Evolutionary conservation across 148 eudicot species (phyloP).

Genomic region (Gaultheria prostrata): DNA sequence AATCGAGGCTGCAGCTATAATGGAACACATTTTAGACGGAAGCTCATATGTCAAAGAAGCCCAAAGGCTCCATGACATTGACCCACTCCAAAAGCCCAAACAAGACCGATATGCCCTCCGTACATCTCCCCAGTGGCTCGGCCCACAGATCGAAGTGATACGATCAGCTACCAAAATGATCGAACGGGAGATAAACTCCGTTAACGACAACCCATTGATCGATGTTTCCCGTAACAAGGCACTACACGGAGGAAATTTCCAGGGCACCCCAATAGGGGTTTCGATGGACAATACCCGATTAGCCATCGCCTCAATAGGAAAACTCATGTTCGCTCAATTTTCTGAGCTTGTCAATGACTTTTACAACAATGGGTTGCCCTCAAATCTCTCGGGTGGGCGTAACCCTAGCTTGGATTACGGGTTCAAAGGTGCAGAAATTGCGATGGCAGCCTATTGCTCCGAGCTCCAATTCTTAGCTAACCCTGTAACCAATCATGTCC

Average conservation of each 20-base stretch:
- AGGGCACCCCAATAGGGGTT: conserved; percentile 46
- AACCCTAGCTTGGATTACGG: conserved; percentile 46
- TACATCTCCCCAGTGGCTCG: conserved; percentile 50
- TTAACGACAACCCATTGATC: conserved; percentile 42
- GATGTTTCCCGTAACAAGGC: conserved; percentile 47
- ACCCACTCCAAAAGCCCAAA: conserved; percentile 41
- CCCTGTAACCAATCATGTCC: conserved; percentile 38
- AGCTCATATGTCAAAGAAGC: conserved; percentile 35
- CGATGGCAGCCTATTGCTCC: conserved; percentile 45
- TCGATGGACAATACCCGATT: conserved; percentile 44
- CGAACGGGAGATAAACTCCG: conserved; percentile 46
- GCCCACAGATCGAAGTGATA: conserved; percentile 44
- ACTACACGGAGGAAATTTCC: conserved; percentile 46
- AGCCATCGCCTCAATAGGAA: conserved; percentile 41
- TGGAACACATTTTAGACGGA: conserved; percentile 39
- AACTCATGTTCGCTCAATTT: conserved; percentile 46
- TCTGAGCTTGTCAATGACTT: conserved; percentile 45
- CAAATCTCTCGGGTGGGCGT: conserved; percentile 36
- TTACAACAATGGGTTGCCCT: conserved; percentile 47
- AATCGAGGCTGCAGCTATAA: conserved; percentile 45
- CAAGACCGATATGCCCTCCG: conserved; percentile 41
- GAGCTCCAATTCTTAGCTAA: conserved; percentile 42
- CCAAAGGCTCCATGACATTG: conserved; percentile 32
- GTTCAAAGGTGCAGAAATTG: conserved; percentile 45
- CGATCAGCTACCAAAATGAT: conserved; percentile 33